A percentile compares a stretch with the other conserved stretches of the same genome.
These are phyloP conservation scores for Lachancea fermentati DNA, from an alignment of 805 yeast genomes.

Conservation along the genomic window DNA sequence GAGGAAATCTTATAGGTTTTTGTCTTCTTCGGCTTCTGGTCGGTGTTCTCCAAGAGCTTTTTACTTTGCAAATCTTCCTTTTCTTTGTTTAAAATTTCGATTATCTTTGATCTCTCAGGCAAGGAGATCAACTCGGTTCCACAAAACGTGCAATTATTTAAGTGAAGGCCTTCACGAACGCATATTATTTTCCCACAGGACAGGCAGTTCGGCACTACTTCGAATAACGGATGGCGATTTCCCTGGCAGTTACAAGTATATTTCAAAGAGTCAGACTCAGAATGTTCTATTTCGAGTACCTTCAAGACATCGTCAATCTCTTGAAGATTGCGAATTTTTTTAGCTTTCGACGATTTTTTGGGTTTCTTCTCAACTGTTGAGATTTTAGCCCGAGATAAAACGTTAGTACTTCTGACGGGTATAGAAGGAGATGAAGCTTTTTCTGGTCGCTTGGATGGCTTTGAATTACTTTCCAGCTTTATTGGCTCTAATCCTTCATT, in stretches of 20 bases:
- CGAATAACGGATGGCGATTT: slow-evolving; percentile 79
- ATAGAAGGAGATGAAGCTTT: not conserved
- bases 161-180: slow-evolving; percentile 63
- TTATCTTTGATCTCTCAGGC: slow-evolving; percentile 57
- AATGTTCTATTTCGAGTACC: slow-evolving; percentile 41
- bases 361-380: not conserved
- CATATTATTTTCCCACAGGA: slow-evolving; percentile 94
- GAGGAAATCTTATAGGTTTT: slow-evolving; percentile 47
- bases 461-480: not conserved
- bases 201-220: slow-evolving; percentile 87
- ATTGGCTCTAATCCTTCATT: not conserved
- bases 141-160: slow-evolving; percentile 86
- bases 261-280: slow-evolving; percentile 16
- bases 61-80: slow-evolving; percentile 37
- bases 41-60: slow-evolving; percentile 17
- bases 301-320: slow-evolving; percentile 61
- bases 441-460: not conserved
- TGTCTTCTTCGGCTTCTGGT: slow-evolving; percentile 29
- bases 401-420: not conserved
- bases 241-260: slow-evolving; percentile 77
- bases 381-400: not conserved
- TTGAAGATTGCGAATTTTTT: slow-evolving; percentile 49
- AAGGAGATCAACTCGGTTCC: slow-evolving; percentile 57
- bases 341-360: slow-evolving; percentile 17
- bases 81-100: slow-evolving; percentile 48